Evolutionary conservation across 257 asterid species (phyloP), one percentile per base, ranked within the genome.

Genomic region (Jasminum sambac): DNA sequence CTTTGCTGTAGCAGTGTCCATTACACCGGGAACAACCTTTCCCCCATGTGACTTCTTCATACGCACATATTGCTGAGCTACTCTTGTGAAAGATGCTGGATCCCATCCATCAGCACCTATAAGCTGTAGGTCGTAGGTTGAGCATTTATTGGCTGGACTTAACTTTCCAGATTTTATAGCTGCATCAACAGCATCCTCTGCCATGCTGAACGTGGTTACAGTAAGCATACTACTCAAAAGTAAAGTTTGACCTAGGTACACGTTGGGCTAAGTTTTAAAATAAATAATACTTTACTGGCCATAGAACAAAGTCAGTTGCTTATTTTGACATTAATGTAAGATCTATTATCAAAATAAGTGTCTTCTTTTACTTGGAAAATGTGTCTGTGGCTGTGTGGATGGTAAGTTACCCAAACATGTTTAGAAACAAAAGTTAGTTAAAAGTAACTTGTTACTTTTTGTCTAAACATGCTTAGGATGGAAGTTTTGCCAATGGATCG

Each of bases 81-180:
- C 84, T 38, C 82, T 55, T 4, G 99, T 95, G 74, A 95, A 95
- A 66, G 95, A 91, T 64, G 99, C 87, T 14, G 92, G 95, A 0
- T 89, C 98, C 99, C 99, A 95, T 69, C 98, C 99, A 83, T 83
- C 96, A 50, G 95, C 93, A 65, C 99, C 99, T 63, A 87, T 52
- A 41, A 95, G 94, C 64, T 87, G 96, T 73, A 95, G 84, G 79
- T 82, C 75, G 72, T 70, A 67, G 34, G 99, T 91, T 73, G 85
- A 60, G 75, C 98, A 89, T 78, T 84, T 79, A 71, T 80, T 95
- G 41, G 79, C 69, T 26, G 96, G 92, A 61, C 77, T 88, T 87
- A 95, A 79, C 66, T 89, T 87, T 71, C 97, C 99, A 62, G 94
- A 91, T 72, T 84, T 78, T 76, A 95, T 80, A 76, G 98, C 99